Conservation (phyloP, 23 red algal species). For the Porphyridium purpureum region DNA sequence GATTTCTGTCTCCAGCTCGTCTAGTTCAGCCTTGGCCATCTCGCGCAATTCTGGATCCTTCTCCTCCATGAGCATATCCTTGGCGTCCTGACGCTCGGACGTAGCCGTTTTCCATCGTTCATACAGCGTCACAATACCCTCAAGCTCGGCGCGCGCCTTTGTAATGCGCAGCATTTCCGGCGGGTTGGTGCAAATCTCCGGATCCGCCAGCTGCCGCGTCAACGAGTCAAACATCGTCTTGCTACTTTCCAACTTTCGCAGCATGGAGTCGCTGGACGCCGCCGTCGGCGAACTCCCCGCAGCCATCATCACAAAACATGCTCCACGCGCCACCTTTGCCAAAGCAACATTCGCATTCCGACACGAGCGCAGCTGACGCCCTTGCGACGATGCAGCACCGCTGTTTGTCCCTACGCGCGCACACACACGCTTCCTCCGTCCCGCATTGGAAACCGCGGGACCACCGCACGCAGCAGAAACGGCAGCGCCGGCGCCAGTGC, state of each 20-base stretch:
- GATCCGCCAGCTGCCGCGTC: slow-evolving; percentile 55
- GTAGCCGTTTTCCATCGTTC: slow-evolving; percentile 40
- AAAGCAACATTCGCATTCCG: no score
- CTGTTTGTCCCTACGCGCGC: no score
- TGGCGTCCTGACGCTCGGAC: slow-evolving; percentile 23
- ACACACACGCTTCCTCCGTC: no score
- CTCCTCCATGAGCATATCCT: slow-evolving; percentile 50
- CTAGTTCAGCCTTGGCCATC: slow-evolving; percentile 71
- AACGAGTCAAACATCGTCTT: slow-evolving; percentile 56
- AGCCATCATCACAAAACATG: no score
- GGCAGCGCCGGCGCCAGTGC: no score
- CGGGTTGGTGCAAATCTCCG: slow-evolving; percentile 47
- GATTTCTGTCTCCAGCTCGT: slow-evolving; percentile 29
- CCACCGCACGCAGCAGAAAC: no score
- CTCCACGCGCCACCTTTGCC: no score
- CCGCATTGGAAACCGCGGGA: no score
- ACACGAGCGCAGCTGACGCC: no score
- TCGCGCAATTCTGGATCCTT: slow-evolving; percentile 79
- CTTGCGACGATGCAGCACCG: no score
- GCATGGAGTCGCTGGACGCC: slow-evolving; percentile 25
- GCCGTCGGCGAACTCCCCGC: no score
- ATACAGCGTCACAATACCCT: slow-evolving; percentile 67
- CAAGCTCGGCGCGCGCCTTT: slow-evolving; percentile 73
- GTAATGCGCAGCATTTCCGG: slow-evolving; percentile 61
- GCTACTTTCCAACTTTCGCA: slow-evolving; percentile 69